Evolutionary conservation across 1,139 yeast species (phyloP).

Genomic region (Hansenula lynferdii): DNA sequence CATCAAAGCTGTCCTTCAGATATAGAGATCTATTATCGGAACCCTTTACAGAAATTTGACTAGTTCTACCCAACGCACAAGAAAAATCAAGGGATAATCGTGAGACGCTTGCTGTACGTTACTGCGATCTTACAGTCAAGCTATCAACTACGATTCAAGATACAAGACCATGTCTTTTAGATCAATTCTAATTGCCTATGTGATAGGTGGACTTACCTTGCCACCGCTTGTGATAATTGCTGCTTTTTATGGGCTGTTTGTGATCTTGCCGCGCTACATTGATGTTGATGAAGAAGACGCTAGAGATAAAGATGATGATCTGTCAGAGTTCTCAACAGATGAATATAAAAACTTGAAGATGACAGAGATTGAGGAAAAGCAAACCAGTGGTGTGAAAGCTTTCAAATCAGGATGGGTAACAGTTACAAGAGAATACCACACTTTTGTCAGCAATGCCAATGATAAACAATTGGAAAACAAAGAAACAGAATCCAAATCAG

Average conservation of each 20-base stretch:
- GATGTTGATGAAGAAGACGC: conserved; percentile 20
- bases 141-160: too few species aligned
- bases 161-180: conserved; percentile 19
- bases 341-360: conserved; percentile 43
- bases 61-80: too few species aligned
- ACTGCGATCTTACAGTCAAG: background rate
- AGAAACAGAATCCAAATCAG: conserved; percentile 36
- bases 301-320: conserved; percentile 21
- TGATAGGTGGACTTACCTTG: conserved; percentile 79
- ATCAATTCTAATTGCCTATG: conserved; percentile 29
- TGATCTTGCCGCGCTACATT: conserved; percentile 16
- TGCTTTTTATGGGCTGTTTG: conserved; percentile 17
- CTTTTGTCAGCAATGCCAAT: conserved; percentile 32
- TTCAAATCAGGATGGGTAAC: conserved; percentile 77
- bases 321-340: conserved; percentile 16
- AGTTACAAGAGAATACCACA: conserved; percentile 72
- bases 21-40: too few species aligned
- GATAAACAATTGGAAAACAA: conserved; percentile 20
- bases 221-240: conserved; percentile 48
- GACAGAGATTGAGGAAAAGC: conserved; percentile 57
- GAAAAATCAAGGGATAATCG: too few species aligned
- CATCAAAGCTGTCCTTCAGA: background rate
- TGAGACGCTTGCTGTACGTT: background rate
- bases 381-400: conserved; percentile 58
- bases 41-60: background rate